These are phyloP conservation scores for Westerdykella aurantiaca DNA, from an alignment of 2,329 filamentous ascomycete genomes.

Conservation along the genomic window DNA sequence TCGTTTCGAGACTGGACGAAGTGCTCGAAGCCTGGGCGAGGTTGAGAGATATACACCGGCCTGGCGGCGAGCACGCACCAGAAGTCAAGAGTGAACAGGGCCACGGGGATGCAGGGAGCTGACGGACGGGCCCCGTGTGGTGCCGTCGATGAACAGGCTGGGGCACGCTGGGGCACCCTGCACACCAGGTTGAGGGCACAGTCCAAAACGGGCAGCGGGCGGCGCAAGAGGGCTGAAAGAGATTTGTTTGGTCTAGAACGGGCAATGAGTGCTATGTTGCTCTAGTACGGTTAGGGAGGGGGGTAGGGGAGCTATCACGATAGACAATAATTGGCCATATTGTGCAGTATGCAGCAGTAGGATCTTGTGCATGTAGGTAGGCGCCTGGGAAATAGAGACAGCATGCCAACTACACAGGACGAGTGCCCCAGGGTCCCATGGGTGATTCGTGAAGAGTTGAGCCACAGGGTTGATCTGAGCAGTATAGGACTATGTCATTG, in stretches of 20 bases:
- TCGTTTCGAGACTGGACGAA: slow-evolving; percentile 21
- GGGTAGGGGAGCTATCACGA: slow-evolving; percentile 18
- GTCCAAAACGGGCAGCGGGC: slow-evolving; percentile 14
- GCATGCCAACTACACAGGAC: slow-evolving; percentile 21
- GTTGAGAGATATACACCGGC: slow-evolving; percentile 13
- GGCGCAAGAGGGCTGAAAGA: slow-evolving; percentile 14
- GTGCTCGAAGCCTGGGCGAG: slow-evolving; percentile 10
- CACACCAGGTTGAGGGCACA: slow-evolving; percentile 24
- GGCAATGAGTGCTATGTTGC: slow-evolving; percentile 17
- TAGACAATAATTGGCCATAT: slow-evolving; percentile 24
- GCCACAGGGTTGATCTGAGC: too few relatives aligned
- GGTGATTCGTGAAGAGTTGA: slow-evolving; percentile 1
- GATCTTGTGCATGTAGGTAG: too few relatives aligned
- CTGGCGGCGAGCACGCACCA: slow-evolving; percentile 31
- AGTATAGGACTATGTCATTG: slow-evolving; percentile 15
- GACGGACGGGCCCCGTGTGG: slow-evolving; percentile 16
- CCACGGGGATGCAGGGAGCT: slow-evolving; percentile 15
- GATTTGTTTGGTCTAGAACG: slow-evolving; percentile 20
- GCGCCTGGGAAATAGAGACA: slow-evolving; percentile 13
- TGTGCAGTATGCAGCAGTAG: slow-evolving; percentile 20
- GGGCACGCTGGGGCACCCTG: slow-evolving; percentile 24
- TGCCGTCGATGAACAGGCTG: slow-evolving; percentile 16
- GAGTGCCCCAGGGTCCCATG: slow-evolving; percentile 22
- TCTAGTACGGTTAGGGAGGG: slow-evolving; percentile 12
- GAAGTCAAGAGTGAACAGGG: slow-evolving; percentile 24